These are phyloP conservation scores for Gymnopilus dilepis DNA, from an alignment of 768 basidiomycete species.

Conservation along the genomic window DNA sequence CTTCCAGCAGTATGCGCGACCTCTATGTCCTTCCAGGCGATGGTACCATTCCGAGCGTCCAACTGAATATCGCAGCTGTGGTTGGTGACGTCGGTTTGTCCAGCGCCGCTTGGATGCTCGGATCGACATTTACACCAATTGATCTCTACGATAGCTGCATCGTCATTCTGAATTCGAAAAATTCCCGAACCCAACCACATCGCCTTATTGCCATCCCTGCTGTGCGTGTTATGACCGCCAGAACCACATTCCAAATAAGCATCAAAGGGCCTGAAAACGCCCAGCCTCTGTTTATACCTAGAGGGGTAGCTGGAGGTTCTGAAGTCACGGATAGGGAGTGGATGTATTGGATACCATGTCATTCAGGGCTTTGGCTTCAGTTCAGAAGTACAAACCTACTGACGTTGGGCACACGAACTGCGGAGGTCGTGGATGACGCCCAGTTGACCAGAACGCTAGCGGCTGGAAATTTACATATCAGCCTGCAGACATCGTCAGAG, in stretches of 20 bases:
- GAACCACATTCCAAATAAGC: not conserved
- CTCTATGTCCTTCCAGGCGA: not conserved
- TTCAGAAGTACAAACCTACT: conserved; percentile 18
- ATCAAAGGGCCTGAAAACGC: not conserved
- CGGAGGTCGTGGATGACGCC: not conserved
- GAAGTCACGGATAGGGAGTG: conserved; percentile 16
- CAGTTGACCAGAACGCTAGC: conserved; percentile 2
- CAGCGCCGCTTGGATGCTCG: conserved; percentile 30
- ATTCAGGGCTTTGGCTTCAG: conserved; percentile 24
- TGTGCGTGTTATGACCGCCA: not conserved
- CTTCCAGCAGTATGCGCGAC: not conserved
- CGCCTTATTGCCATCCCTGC: not conserved
- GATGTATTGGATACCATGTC: conserved; percentile 34
- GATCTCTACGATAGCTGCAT: conserved; percentile 35
- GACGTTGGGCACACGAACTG: conserved; percentile 11
- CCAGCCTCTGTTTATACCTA: not conserved
- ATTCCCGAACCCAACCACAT: not conserved
- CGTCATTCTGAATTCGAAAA: conserved; percentile 20
- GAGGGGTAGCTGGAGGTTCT: not conserved
- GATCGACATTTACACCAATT: conserved; percentile 23
- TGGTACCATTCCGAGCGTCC: not conserved
- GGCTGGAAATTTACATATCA: conserved; percentile 19
- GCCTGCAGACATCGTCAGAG: conserved; percentile 15
- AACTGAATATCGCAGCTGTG: conserved; percentile 25
- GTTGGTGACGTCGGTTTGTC: conserved; percentile 32